Evolutionary conservation across 2,329 filamentous ascomycete species (phyloP).

Genomic region (Phialocephala sp.): DNA sequence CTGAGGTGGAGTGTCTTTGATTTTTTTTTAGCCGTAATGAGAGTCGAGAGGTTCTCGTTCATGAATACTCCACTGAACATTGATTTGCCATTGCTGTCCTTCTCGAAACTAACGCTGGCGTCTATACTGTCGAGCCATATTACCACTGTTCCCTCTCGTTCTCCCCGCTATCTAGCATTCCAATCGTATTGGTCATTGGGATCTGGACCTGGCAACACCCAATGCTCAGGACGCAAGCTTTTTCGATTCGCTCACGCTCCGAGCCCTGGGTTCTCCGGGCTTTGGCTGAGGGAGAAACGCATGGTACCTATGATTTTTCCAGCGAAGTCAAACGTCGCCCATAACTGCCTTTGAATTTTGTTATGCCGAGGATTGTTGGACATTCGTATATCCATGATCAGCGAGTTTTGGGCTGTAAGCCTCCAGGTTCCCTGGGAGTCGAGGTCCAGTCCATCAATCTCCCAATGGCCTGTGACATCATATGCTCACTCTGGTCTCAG

Average conservation of each 20-base stretch:
- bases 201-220: constrained; percentile 7
- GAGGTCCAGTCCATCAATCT: neutral
- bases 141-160: constrained; percentile 1
- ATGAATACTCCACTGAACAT: neutral
- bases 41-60: neutral
- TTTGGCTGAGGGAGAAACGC: neutral
- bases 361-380: neutral
- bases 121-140: neutral
- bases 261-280: no score
- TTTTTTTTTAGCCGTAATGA: neutral
- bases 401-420: neutral
- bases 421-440: neutral
- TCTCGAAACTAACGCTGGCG: neutral
- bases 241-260: neutral
- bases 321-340: neutral
- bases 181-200: neutral
- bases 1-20: neutral
- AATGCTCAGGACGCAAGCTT: constrained; percentile 2
- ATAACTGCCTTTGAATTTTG: neutral
- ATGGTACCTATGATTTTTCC: neutral
- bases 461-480: neutral
- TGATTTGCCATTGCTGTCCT: no score
- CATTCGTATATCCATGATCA: neutral
- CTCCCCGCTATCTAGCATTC: constrained; percentile 10
- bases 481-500: neutral